These are phyloP conservation scores for Saccharomycopsis sp. DNA, from an alignment of 805 yeast species.

Conservation along the genomic window DNA sequence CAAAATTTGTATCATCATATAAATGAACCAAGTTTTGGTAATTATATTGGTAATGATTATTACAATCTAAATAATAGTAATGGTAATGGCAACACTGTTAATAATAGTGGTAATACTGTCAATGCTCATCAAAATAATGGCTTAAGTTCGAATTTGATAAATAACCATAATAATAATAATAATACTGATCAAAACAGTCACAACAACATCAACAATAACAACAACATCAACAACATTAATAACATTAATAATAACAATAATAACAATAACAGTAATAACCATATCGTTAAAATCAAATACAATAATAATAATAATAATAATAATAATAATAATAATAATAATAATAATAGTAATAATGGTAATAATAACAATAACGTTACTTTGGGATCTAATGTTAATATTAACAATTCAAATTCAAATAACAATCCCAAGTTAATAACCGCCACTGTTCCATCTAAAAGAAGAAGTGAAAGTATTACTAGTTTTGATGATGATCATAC, in stretches of 20 bases:
- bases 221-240: conserved; percentile 4
- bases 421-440: not conserved
- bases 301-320: not conserved
- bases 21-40: too few species aligned
- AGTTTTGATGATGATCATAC: too few species aligned
- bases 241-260: conserved; percentile 9
- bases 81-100: not conserved
- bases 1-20: too few species aligned
- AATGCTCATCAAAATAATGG: too few species aligned
- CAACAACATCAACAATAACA: not conserved
- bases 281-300: not conserved
- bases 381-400: too few species aligned
- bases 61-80: not conserved
- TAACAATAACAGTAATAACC: conserved; percentile 12
- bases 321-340: not conserved
- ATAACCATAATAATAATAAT: conserved; percentile 9
- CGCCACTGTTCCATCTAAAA: not conserved
- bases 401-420: too few species aligned
- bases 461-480: too few species aligned
- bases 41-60: too few species aligned
- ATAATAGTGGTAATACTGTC: not conserved
- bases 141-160: not conserved
- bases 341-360: not conserved
- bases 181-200: conserved; percentile 10
- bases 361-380: too few species aligned